These are phyloP conservation scores for Lipomyces yarrowii DNA, from an alignment of 1,139 yeast species.

Conservation along the genomic window DNA sequence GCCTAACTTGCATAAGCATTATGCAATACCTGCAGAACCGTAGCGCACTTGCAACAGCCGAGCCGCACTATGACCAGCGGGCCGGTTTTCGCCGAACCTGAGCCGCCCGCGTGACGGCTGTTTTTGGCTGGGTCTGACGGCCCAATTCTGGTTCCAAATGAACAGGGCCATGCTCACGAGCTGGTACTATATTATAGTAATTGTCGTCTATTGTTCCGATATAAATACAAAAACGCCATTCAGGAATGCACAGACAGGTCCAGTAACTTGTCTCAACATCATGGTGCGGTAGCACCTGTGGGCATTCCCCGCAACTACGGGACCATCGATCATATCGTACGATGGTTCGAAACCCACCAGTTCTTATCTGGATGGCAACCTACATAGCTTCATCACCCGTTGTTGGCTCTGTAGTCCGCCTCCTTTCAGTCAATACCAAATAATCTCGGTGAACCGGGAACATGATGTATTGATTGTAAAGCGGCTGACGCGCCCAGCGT, in stretches of 20 bases:
- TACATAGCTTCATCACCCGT: neutral
- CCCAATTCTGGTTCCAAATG: no score
- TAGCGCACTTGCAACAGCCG: neutral
- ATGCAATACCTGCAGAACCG: neutral
- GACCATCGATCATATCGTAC: no score
- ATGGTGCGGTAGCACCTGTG: no score
- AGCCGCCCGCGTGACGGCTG: neutral
- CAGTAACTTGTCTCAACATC: no score
- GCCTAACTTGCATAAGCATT: neutral
- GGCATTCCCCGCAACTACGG: no score
- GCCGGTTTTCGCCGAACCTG: neutral
- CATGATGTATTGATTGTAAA: neutral
- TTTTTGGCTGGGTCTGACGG: neutral
- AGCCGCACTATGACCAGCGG: neutral
- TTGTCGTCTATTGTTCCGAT: neutral
- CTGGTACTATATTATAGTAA: neutral
- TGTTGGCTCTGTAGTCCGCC: neutral
- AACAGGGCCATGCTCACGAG: neutral
- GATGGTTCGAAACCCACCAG: no score
- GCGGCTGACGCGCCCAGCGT: neutral
- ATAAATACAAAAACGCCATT: no score
- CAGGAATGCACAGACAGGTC: no score
- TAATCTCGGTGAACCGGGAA: neutral
- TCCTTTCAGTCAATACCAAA: neutral
- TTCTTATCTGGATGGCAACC: neutral